Percentiles rank a stretch among this genome's conserved stretches.
phyloP scores from a whole-genome alignment of 257 asterid species.

The Solanum dulcamara region DNA sequence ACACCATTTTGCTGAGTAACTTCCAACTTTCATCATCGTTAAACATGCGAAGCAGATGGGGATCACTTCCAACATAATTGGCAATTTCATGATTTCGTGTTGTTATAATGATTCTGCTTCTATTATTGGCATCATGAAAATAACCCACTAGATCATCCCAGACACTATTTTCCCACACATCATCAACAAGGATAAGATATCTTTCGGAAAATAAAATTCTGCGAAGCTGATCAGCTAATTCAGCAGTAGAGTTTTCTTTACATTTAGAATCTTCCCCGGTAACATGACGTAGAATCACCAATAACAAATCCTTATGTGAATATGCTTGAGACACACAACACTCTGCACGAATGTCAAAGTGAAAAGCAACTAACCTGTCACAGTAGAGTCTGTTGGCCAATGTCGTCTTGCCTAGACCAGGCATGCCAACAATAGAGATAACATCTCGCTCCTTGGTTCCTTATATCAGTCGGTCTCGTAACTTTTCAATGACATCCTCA shows the following conservation, averaged over 20 bases:
- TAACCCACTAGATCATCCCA: not conserved
- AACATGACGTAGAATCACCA: not conserved
- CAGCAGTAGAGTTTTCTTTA: not conserved
- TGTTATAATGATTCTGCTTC: not conserved
- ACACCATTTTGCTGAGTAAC: not conserved
- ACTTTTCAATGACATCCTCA: not conserved
- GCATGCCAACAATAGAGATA: conserved; percentile 3
- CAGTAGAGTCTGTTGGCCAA: not conserved
- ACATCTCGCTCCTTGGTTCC: not conserved
- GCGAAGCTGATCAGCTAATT: not conserved
- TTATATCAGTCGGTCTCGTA: not conserved
- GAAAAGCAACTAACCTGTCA: not conserved
- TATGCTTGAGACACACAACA: not conserved
- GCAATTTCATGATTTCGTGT: not conserved
- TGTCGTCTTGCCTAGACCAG: conserved; percentile 2
- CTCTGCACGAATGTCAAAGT: not conserved
- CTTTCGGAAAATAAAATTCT: not conserved
- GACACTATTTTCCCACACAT: not conserved
- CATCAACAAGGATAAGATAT: conserved; percentile 5
- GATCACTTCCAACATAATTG: not conserved
- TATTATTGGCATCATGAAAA: not conserved
- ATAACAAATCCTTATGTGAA: not conserved
- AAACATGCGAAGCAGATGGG: not conserved
- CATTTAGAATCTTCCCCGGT: not conserved
- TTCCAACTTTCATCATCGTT: conserved; percentile 1